A percentile compares a stretch with the other conserved stretches of the same genome.
phyloP scores from a whole-genome alignment of 2,329 filamentous ascomycete genomes.

The Colletotrichum phormii region DNA sequence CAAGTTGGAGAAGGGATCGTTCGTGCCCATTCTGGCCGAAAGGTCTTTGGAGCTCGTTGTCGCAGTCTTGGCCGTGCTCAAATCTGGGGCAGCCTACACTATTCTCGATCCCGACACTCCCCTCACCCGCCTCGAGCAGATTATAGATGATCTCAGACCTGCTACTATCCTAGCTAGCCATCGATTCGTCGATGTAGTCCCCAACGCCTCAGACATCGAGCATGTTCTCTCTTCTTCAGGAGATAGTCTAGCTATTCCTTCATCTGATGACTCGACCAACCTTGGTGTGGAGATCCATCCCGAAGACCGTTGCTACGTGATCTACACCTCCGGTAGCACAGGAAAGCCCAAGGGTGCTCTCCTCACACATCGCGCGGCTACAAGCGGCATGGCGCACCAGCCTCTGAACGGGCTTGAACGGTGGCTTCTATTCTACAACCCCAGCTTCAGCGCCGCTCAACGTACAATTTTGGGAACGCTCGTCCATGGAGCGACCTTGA shows the following conservation, averaged over 20 bases:
- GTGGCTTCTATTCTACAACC: conserved; percentile 41
- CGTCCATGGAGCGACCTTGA: conserved; percentile 37
- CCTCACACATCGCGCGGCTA: conserved; percentile 39
- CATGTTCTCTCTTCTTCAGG: neutral
- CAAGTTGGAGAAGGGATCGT: neutral
- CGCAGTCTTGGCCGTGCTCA: conserved; percentile 39
- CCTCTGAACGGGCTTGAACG: conserved; percentile 17
- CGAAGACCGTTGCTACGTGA: conserved; percentile 37
- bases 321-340: conserved; percentile 41
- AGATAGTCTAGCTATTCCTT: too few species aligned
- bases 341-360: conserved; percentile 42
- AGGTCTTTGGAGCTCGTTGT: conserved; percentile 34
- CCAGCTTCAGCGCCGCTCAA: conserved; percentile 37
- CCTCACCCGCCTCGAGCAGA: conserved; percentile 30
- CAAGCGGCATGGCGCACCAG: neutral
- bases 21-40: neutral
- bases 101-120: conserved; percentile 39
- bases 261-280: neutral
- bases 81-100: conserved; percentile 40
- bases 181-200: neutral
- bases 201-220: neutral
- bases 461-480: conserved; percentile 38
- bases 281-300: neutral
- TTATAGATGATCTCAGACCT: conserved; percentile 35
- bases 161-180: conserved; percentile 9